A percentile compares a stretch with the other conserved stretches of the same genome.
phyloP scores from a whole-genome alignment of 2,329 filamentous ascomycete genomes.

The Albophoma yamanashiensis region DNA sequence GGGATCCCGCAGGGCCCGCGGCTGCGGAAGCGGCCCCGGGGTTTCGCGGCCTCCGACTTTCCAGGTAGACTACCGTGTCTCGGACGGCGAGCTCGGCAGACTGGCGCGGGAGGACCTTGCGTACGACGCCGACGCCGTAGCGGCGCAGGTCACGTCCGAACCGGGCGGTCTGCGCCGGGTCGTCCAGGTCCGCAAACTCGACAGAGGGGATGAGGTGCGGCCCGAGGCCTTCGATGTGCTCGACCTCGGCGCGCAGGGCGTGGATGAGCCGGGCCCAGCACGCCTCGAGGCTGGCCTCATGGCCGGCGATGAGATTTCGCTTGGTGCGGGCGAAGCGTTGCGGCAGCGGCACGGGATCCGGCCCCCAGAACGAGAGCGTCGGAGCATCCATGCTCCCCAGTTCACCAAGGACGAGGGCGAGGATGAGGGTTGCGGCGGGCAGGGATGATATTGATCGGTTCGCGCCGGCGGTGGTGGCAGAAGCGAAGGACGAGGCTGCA shows the following conservation, averaged over 20 bases:
- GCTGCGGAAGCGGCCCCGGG: background rate
- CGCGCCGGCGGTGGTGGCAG: background rate
- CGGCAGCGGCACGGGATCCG: slow-evolving; percentile 46
- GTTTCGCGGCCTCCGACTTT: slow-evolving; percentile 5
- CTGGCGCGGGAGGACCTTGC: slow-evolving; percentile 47
- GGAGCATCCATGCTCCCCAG: background rate
- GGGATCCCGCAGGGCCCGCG: background rate
- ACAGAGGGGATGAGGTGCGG: slow-evolving; percentile 45
- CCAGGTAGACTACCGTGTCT: slow-evolving; percentile 45
- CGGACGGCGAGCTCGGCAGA: slow-evolving; percentile 49
- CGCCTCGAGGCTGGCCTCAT: slow-evolving; percentile 41
- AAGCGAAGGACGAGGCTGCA: background rate
- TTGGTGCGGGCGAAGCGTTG: slow-evolving; percentile 47
- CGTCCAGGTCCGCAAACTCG: slow-evolving; percentile 38
- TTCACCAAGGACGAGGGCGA: background rate
- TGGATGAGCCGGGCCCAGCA: slow-evolving; percentile 44
- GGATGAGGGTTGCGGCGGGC: background rate
- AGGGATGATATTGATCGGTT: background rate
- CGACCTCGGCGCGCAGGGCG: slow-evolving; percentile 39
- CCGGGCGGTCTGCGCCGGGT: slow-evolving; percentile 34
- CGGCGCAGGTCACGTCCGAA: slow-evolving; percentile 49
- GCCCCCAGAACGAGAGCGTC: slow-evolving; percentile 46
- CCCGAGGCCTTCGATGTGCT: slow-evolving; percentile 38
- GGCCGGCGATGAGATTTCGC: slow-evolving; percentile 39
- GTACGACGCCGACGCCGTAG: slow-evolving; percentile 54